phyloP scores from a whole-genome alignment of 2,329 filamentous ascomycete species.

The Berkeleyomyces basicola region DNA sequence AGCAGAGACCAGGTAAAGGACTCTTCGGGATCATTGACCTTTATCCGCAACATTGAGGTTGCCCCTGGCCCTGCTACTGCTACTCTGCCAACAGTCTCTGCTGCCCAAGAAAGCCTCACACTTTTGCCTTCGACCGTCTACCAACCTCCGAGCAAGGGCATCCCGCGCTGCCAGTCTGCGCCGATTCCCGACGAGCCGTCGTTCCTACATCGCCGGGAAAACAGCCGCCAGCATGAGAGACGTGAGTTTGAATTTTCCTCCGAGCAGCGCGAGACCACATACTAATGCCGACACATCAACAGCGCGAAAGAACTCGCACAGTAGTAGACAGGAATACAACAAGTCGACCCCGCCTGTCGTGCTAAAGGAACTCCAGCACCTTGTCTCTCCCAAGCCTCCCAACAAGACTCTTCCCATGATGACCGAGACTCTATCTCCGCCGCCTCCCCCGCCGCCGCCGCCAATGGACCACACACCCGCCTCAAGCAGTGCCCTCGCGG shows the following conservation, averaged over 20 bases:
- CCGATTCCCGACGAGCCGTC: constrained; percentile 27
- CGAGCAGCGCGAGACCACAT: not conserved
- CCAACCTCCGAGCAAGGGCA: constrained; percentile 35
- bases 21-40: not conserved
- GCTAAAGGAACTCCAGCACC: constrained; percentile 45
- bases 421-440: constrained; percentile 32
- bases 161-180: constrained; percentile 47
- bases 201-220: not conserved
- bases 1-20: not conserved
- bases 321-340: not conserved
- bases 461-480: constrained; percentile 24
- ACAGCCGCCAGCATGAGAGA: not conserved
- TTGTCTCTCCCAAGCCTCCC: constrained; percentile 18
- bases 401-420: not conserved
- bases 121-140: constrained; percentile 44
- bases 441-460: constrained; percentile 43
- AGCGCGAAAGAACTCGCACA: constrained; percentile 9
- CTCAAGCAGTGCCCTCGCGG: constrained; percentile 28
- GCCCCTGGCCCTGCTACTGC: constrained; percentile 37
- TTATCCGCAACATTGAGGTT: constrained; percentile 13
- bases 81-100: constrained; percentile 28
- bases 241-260: not conserved
- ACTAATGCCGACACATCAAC: not conserved
- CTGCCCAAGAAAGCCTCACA: constrained; percentile 30
- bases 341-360: constrained; percentile 30